Conservation (phyloP, 2,329 filamentous ascomycete species). For the Penicillium sp. region DNA sequence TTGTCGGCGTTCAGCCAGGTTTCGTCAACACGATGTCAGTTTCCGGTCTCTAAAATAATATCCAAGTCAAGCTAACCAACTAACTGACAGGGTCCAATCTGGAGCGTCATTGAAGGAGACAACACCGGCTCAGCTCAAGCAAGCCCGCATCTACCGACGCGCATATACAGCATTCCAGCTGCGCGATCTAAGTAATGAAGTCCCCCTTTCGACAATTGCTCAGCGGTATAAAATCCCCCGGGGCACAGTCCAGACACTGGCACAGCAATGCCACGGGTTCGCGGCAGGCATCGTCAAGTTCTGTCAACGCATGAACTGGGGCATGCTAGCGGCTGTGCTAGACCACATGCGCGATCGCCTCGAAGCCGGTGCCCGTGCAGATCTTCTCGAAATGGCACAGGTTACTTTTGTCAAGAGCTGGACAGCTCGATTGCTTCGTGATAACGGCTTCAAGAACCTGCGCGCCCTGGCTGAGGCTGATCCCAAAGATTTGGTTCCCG, state of each 20-base stretch:
- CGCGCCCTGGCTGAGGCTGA: slow-evolving; percentile 65
- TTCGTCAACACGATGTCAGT: slow-evolving; percentile 62
- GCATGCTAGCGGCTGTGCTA: slow-evolving; percentile 64
- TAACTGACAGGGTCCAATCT: slow-evolving; percentile 57
- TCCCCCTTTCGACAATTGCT: slow-evolving; percentile 64
- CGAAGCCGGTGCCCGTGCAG: slow-evolving; percentile 64
- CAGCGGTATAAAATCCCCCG: slow-evolving; percentile 65
- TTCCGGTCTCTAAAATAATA: neutral
- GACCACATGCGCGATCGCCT: slow-evolving; percentile 72
- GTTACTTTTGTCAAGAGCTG: slow-evolving; percentile 72
- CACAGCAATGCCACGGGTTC: slow-evolving; percentile 72
- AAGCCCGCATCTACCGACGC: slow-evolving; percentile 61
- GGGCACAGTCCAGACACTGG: slow-evolving; percentile 65
- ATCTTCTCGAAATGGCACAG: slow-evolving; percentile 64
- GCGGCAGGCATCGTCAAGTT: slow-evolving; percentile 75
- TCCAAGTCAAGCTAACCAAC: slow-evolving; percentile 5
- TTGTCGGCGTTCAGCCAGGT: slow-evolving; percentile 64
- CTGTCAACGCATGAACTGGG: slow-evolving; percentile 72
- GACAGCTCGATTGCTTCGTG: slow-evolving; percentile 68
- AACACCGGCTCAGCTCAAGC: slow-evolving; percentile 56
- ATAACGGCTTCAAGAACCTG: slow-evolving; percentile 67
- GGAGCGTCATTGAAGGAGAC: slow-evolving; percentile 57
- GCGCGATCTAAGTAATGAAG: slow-evolving; percentile 72
- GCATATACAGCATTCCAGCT: slow-evolving; percentile 73
- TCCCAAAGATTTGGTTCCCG: slow-evolving; percentile 60